Percentiles rank a stretch among this genome's conserved stretches.
These are phyloP conservation scores for Babesia divergens DNA, from an alignment of 169 alveolate species.

Conservation along the genomic window DNA sequence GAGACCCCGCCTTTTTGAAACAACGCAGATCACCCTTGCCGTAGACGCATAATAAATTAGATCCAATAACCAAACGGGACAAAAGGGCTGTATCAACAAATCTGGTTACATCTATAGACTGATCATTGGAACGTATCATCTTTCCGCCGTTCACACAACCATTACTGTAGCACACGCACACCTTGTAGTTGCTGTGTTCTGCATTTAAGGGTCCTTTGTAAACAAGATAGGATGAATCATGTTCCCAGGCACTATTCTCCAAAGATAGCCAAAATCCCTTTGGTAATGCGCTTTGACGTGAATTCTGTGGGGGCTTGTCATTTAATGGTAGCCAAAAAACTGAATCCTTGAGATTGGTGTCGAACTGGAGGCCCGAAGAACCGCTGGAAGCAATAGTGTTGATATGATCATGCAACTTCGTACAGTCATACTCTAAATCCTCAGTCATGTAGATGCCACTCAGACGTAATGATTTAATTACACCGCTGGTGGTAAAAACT, in stretches of 20 bases:
- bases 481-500: slow-evolving; percentile 6
- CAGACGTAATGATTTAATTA: not conserved
- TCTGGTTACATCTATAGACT: slow-evolving; percentile 25
- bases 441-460: slow-evolving; percentile 27
- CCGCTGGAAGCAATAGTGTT: too few relatives aligned
- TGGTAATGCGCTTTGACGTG: not conserved
- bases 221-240: not conserved
- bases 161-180: slow-evolving; percentile 28
- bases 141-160: slow-evolving; percentile 36
- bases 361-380: too few relatives aligned
- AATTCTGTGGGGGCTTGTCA: not conserved
- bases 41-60: slow-evolving; percentile 25
- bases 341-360: not conserved
- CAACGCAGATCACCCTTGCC: slow-evolving; percentile 24
- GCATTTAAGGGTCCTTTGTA: slow-evolving; percentile 21
- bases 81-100: not conserved
- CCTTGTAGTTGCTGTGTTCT: slow-evolving; percentile 16
- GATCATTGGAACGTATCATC: slow-evolving; percentile 5
- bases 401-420: not conserved
- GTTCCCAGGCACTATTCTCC: slow-evolving; percentile 7
- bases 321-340: not conserved
- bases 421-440: slow-evolving; percentile 24
- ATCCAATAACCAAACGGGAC: not conserved
- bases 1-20: not conserved
- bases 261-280: slow-evolving; percentile 39